A percentile compares a stretch with the other conserved stretches of the same genome.
Evolutionary conservation across 345 rosid species (phyloP).

Genomic region (Populus euphratica): DNA sequence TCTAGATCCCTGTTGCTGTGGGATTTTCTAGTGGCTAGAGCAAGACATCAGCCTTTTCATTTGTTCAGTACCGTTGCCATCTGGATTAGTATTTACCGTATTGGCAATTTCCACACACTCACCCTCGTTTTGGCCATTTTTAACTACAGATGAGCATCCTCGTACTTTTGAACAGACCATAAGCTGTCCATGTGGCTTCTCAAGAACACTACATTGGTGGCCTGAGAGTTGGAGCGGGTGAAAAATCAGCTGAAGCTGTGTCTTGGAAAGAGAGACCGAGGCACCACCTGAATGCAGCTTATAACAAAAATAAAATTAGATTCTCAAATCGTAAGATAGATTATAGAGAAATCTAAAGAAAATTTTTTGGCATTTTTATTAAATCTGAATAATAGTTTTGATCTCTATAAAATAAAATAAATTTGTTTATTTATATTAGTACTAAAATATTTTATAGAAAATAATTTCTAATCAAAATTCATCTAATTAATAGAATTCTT

Average conservation of each 20-base stretch:
- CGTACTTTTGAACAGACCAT: conserved; percentile 66
- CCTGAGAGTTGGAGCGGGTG: conserved; percentile 22
- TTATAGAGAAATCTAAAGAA: too few species aligned
- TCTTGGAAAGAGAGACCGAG: conserved; percentile 71
- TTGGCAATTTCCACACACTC: not conserved
- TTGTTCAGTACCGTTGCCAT: not conserved
- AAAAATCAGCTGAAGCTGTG: conserved; percentile 42
- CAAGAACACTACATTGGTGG: conserved; percentile 29
- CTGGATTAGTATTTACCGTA: not conserved
- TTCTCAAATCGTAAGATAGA: too few species aligned
- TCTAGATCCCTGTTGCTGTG: too few species aligned
- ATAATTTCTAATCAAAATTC: too few species aligned
- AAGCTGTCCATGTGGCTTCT: conserved; percentile 38
- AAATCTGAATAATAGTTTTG: too few species aligned
- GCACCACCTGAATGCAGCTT: conserved; percentile 40
- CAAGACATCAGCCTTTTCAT: not conserved
- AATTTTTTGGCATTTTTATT: too few species aligned
- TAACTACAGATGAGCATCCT: conserved; percentile 63
- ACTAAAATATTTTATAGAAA: too few species aligned
- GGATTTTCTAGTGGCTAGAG: not conserved
- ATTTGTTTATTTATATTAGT: too few species aligned
- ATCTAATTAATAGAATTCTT: too few species aligned
- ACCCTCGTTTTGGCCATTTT: not conserved
- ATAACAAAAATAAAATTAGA: too few species aligned
- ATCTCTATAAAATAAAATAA: too few species aligned